phyloP scores from a whole-genome alignment of 164 flowering plant species.

The Hamamelis virginiana region DNA sequence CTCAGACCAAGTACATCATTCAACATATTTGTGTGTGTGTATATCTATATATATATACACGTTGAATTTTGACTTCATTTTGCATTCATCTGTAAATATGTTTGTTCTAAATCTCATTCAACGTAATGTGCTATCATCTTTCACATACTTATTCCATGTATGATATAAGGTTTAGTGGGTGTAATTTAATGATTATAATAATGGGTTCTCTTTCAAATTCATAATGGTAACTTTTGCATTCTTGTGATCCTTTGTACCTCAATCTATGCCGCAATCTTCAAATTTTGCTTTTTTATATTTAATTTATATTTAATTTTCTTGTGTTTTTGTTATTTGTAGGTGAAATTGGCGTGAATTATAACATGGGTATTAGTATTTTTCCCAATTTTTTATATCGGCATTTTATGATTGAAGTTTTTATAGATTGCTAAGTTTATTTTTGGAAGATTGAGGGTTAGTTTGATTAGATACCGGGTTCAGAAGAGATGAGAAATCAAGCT shows the following conservation, averaged over 20 bases:
- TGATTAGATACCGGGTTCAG: constrained; percentile 1
- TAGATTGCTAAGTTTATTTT: not conserved
- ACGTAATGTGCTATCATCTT: not conserved
- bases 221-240: not conserved
- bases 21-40: no score
- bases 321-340: not conserved
- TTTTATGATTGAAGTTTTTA: not conserved
- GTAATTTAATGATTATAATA: not conserved
- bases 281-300: not conserved
- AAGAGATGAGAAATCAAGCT: constrained; percentile 41
- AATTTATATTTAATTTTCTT: not conserved
- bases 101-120: not conserved
- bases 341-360: not conserved
- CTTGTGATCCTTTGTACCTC: not conserved
- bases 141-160: no score
- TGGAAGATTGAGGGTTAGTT: not conserved
- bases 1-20: not conserved
- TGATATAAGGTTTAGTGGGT: not conserved
- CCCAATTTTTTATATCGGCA: not conserved
- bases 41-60: no score
- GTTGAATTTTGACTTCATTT: not conserved
- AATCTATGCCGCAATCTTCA: not conserved
- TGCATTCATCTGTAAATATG: not conserved
- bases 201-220: not conserved
- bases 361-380: not conserved